Evolutionary conservation across 495 filamentous ascomycete species (phyloP), one percentile per base, ranked within the genome.

Genomic region (Talaromyces proteolyticus): DNA sequence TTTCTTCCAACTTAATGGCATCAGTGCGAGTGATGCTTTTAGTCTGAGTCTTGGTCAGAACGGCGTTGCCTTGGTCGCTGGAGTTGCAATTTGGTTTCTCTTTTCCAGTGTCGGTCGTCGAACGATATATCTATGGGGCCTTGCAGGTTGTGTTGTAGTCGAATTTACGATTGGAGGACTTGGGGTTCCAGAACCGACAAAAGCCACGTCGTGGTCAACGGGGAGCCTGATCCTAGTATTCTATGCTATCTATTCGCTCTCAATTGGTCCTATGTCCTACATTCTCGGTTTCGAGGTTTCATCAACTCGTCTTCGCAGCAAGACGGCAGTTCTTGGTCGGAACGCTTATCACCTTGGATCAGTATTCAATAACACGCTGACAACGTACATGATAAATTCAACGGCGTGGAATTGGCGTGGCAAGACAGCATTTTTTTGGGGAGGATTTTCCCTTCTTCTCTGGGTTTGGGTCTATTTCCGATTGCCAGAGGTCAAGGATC

Each of bases 361-460:
- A 1, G 82, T 85, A 37, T 64, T 74, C 8, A 82, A 81, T 67
- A 81, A 77, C 3, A 72, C 87, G 10, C 76, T 77, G 0, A 80
- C 85, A 43, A 80, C 81, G 0, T 84, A 86, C 51, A 77, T 85
- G 75, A 74, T 88, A 40, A 87, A 85, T 53, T 78, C 81, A 1
- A 76, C 83, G 41, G 67, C 80, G 21, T 82, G 74, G 19, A 78
- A 87, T 51, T 67, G 83, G 66, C 70, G 75, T n/a, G 82, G 82
- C 1, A 86, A 88, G 58, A 65, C 84, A 0, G 84, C 82, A 0
- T 88, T 87, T 55, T 80, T 87, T 57, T 88, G 81, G 58, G 82
- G 77, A 12, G 82, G 79, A 0, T 57, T 81, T 3, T 75, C 73
- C 4, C 21, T 62, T 1, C 21, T 72, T 7, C 66, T 60, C 7